A percentile compares a stretch with the other conserved stretches of the same genome.
Evolutionary conservation across 352 stramenopile genomes (phyloP).

Genomic region (Phytopythium boreale): DNA sequence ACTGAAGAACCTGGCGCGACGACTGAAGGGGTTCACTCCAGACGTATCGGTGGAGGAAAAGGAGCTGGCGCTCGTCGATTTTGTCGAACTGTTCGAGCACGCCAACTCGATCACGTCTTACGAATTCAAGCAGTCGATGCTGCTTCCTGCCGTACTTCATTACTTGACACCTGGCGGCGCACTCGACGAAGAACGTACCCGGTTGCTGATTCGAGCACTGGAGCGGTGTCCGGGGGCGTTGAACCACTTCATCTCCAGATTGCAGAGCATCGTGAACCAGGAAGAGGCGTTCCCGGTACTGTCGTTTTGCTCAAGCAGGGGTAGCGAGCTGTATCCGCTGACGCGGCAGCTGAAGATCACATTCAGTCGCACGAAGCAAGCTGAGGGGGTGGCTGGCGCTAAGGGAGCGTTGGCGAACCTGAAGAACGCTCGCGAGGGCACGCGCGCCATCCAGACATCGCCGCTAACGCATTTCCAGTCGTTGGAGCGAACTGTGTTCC

Average conservation of each 20-base stretch:
- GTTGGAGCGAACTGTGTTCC: conserved; percentile 78
- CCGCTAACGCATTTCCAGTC: conserved; percentile 83
- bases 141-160: conserved; percentile 59
- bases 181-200: conserved; percentile 31
- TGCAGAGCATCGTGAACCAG: conserved; percentile 79
- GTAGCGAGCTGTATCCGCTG: conserved; percentile 71
- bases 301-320: conserved; percentile 60
- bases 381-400: background rate
- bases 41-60: conserved; percentile 24
- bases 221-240: conserved; percentile 41
- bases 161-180: conserved; percentile 38
- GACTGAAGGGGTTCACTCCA: conserved; percentile 45
- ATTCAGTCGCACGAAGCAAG: conserved; percentile 18
- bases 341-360: conserved; percentile 68
- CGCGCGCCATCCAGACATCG: conserved; percentile 54
- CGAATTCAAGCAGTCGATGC: conserved; percentile 80
- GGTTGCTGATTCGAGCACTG: conserved; percentile 42
- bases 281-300: conserved; percentile 65
- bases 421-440: background rate
- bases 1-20: conserved; percentile 61
- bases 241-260: conserved; percentile 48
- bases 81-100: conserved; percentile 77
- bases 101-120: conserved; percentile 78
- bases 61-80: conserved; percentile 59
- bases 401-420: background rate